Conservation (phyloP, 352 stramenopile species). For the Phytophthora citricola region DNA sequence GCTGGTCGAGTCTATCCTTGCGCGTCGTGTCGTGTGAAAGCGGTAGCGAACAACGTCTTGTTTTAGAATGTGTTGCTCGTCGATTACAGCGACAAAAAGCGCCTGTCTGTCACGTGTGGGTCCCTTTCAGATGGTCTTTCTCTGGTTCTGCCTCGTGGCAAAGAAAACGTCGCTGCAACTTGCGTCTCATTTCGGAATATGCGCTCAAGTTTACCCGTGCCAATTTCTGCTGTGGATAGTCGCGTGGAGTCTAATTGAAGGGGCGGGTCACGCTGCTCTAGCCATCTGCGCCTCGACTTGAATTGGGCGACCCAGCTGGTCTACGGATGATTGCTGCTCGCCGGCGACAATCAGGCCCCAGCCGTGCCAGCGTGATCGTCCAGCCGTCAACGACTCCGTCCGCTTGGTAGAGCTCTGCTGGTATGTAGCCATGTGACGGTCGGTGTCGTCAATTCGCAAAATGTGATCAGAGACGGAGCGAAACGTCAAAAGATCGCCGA, state of each 20-base stretch:
- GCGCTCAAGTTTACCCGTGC: slow-evolving; percentile 9
- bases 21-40: slow-evolving; percentile 6
- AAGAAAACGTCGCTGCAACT: slow-evolving; percentile 4
- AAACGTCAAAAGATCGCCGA: slow-evolving; percentile 11
- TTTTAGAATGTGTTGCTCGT: slow-evolving; percentile 7
- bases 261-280: background rate
- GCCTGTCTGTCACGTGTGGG: background rate
- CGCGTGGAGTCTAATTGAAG: background rate
- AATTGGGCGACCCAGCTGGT: background rate
- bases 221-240: background rate
- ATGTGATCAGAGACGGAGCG: slow-evolving; percentile 10
- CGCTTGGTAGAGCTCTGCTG: too few relatives aligned
- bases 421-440: slow-evolving; percentile 6
- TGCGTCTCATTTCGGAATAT: slow-evolving; percentile 17
- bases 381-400: too few relatives aligned
- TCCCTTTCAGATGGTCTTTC: slow-evolving; percentile 1
- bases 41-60: background rate
- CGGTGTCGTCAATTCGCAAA: slow-evolving; percentile 1
- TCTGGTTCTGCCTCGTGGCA: slow-evolving; percentile 13
- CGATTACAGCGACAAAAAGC: slow-evolving; percentile 8
- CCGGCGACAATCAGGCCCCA: too few relatives aligned
- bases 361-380: background rate
- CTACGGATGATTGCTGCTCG: background rate
- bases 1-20: background rate
- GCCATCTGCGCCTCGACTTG: slow-evolving; percentile 5